These are phyloP conservation scores for Bacidia rubella DNA, from an alignment of 495 filamentous ascomycete genomes.

Conservation along the genomic window DNA sequence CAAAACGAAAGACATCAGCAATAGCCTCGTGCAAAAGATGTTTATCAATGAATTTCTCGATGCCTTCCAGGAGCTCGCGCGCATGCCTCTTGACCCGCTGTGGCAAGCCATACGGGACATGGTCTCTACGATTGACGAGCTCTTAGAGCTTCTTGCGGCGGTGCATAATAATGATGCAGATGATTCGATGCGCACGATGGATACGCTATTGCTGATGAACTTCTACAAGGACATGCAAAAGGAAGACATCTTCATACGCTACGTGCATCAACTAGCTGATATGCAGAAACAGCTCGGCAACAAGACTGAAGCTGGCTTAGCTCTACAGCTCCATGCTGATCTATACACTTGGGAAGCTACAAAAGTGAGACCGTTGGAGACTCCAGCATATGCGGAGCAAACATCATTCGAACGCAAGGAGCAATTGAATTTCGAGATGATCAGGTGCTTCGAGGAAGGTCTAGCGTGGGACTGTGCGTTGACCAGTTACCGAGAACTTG, in stretches of 20 bases:
- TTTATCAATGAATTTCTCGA: constrained; percentile 78
- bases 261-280: constrained; percentile 83
- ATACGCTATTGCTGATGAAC: constrained; percentile 86
- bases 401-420: constrained; percentile 89
- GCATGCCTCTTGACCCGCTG: constrained; percentile 54
- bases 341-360: constrained; percentile 82
- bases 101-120: constrained; percentile 64
- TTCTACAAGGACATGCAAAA: constrained; percentile 95
- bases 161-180: constrained; percentile 69
- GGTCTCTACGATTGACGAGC: constrained; percentile 72
- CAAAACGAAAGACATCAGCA: constrained; percentile 73
- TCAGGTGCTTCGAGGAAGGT: constrained; percentile 85
- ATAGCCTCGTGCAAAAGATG: constrained; percentile 80
- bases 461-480: constrained; percentile 85
- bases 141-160: constrained; percentile 84
- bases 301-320: constrained; percentile 80
- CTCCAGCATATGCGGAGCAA: constrained; percentile 70
- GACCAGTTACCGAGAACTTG: constrained; percentile 82
- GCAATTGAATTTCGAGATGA: constrained; percentile 81
- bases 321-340: constrained; percentile 81
- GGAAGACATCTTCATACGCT: constrained; percentile 91
- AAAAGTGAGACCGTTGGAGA: constrained; percentile 50
- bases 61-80: constrained; percentile 60
- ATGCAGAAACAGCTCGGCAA: constrained; percentile 65
- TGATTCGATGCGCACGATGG: constrained; percentile 67